A percentile compares a stretch with the other conserved stretches of the same genome.
Evolutionary conservation across 169 alveolate genomes (phyloP).

Genomic region (Cryptosporidium meleagridis): DNA sequence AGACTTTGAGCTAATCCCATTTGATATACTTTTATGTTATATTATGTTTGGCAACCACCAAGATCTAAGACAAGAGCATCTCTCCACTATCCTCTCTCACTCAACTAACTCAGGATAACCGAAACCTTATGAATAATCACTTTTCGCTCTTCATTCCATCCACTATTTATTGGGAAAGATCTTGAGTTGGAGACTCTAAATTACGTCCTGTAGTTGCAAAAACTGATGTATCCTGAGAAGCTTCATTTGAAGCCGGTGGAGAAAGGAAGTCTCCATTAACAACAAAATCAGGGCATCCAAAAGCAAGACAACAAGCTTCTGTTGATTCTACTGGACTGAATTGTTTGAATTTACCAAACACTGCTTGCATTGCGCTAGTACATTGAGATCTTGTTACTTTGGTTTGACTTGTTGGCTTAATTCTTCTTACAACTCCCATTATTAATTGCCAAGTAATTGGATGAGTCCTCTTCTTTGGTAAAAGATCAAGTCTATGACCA

Average conservation of each 20-base stretch:
- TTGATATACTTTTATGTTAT: slow-evolving; percentile 32
- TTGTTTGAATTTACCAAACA: slow-evolving; percentile 57
- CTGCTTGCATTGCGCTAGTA: slow-evolving; percentile 61
- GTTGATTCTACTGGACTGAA: slow-evolving; percentile 28
- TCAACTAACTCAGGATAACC: slow-evolving; percentile 5
- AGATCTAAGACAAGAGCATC: no score
- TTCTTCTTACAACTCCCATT: slow-evolving; percentile 47
- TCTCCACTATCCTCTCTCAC: no score
- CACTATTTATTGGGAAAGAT: neutral
- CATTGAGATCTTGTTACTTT: slow-evolving; percentile 40
- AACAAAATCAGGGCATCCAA: slow-evolving; percentile 35
- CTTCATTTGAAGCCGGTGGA: slow-evolving; percentile 64
- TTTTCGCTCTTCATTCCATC: neutral
- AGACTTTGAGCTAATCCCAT: slow-evolving; percentile 28
- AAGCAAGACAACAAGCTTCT: slow-evolving; percentile 68
- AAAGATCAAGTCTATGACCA: slow-evolving; percentile 60
- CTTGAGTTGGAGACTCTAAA: neutral
- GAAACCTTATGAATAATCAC: neutral
- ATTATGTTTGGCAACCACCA: neutral
- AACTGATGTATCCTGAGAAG: slow-evolving; percentile 6
- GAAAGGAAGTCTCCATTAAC: slow-evolving; percentile 35
- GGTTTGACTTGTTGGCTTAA: neutral
- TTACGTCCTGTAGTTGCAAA: neutral
- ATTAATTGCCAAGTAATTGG: slow-evolving; percentile 61
- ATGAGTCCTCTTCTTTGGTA: slow-evolving; percentile 50